Evolutionary conservation across 257 asterid genomes (phyloP).

Genomic region (Gardenia jasminoides): DNA sequence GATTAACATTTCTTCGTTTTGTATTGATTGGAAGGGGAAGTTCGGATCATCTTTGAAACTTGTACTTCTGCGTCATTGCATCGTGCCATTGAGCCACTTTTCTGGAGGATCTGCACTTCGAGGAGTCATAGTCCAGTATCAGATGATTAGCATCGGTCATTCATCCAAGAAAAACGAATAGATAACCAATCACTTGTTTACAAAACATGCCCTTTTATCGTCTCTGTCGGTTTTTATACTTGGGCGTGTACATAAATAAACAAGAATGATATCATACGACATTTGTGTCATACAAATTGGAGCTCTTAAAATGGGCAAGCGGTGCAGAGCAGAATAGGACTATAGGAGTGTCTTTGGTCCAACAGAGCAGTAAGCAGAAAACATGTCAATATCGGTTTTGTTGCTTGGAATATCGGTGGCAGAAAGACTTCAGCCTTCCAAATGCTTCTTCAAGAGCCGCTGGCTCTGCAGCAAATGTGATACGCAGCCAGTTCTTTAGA

Average conservation of each 20-base stretch:
- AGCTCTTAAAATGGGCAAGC: neutral
- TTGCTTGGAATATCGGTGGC: constrained; percentile 47
- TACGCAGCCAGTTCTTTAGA: constrained; percentile 66
- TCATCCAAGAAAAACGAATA: neutral
- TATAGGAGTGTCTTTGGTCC: constrained; percentile 5
- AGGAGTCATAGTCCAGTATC: neutral
- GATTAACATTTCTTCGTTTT: too few relatives aligned
- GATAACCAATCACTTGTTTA: neutral
- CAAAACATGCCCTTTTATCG: neutral
- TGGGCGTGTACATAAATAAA: neutral
- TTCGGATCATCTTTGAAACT: neutral
- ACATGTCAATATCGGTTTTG: constrained; percentile 13
- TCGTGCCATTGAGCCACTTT: neutral
- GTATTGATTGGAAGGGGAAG: too few relatives aligned
- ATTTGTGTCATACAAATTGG: neutral
- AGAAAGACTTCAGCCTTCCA: constrained; percentile 57
- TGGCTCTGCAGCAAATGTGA: constrained; percentile 72
- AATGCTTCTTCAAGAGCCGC: constrained; percentile 62
- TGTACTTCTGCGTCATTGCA: neutral
- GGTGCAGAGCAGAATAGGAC: neutral
- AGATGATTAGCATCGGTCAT: neutral
- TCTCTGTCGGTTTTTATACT: neutral
- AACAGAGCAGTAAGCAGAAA: neutral
- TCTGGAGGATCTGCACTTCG: neutral
- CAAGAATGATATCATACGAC: neutral